Evolutionary conservation across 305 asterid species (phyloP).

Genomic region (Fraxinus paxiana): DNA sequence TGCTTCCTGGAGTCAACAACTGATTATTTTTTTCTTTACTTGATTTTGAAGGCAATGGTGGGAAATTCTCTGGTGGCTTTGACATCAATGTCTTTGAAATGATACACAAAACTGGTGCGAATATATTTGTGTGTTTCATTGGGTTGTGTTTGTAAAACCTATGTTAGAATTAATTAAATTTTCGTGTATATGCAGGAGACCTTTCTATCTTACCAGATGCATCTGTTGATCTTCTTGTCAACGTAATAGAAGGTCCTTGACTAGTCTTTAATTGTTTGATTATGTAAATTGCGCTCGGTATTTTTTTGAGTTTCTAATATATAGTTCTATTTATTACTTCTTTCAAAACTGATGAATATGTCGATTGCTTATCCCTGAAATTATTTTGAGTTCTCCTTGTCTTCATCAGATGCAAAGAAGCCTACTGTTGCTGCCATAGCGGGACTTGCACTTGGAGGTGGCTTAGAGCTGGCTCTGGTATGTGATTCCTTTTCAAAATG

Average conservation of each 20-base stretch:
- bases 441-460: conserved; percentile 99
- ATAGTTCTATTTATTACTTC: neutral
- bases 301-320: neutral
- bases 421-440: conserved; percentile 88
- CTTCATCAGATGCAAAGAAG: conserved; percentile 62
- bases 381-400: conserved; percentile 4
- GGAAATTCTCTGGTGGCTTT: conserved; percentile 85
- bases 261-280: neutral
- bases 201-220: conserved; percentile 51
- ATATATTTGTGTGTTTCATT: neutral
- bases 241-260: conserved; percentile 58
- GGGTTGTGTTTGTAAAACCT: conserved; percentile 11
- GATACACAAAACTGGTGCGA: conserved; percentile 59
- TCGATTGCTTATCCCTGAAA: neutral
- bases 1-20: conserved; percentile 19
- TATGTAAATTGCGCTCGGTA: neutral
- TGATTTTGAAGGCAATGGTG: conserved; percentile 55
- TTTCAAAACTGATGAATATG: neutral
- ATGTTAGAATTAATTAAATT: conserved; percentile 14
- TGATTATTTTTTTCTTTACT: conserved; percentile 25
- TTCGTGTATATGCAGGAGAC: conserved; percentile 56
- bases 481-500: conserved; percentile 21
- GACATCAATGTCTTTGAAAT: conserved; percentile 79
- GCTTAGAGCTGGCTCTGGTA: conserved; percentile 90
- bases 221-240: conserved; percentile 50